Evolutionary conservation across 176 grass and related monocot genomes (phyloP).

Genomic region (Carex parvula): DNA sequence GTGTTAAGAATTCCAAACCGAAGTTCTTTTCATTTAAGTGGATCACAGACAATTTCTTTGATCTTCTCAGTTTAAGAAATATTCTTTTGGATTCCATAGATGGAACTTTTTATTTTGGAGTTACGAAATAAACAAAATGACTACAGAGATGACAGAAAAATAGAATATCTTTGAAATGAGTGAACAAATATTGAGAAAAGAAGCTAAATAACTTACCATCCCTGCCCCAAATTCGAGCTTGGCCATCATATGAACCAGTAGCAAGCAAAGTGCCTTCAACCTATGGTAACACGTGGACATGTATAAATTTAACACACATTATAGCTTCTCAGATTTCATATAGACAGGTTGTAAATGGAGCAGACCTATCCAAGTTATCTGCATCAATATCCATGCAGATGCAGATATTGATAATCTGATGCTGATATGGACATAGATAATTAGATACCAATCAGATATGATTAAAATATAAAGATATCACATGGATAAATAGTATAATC

Average conservation of each 20-base stretch:
- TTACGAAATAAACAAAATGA: not conserved
- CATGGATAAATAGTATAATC: not conserved
- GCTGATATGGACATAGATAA: not conserved
- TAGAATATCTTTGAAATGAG: not conserved
- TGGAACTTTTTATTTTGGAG: not conserved
- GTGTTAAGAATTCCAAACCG: not conserved
- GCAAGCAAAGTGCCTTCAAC: constrained; percentile 83
- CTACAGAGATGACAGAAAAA: not conserved
- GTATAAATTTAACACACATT: not conserved
- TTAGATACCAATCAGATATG: not conserved
- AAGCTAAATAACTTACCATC: constrained; percentile 54
- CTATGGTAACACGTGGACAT: constrained; percentile 9
- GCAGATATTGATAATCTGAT: not conserved
- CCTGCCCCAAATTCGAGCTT: constrained; percentile 90
- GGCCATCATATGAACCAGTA: constrained; percentile 96
- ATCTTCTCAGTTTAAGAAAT: not conserved
- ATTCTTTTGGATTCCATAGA: not conserved
- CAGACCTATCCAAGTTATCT: not conserved
- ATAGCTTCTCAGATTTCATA: not conserved
- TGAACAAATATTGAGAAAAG: not conserved
- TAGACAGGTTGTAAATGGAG: not conserved
- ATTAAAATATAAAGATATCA: not conserved
- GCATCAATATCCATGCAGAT: not conserved
- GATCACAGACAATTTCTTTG: not conserved
- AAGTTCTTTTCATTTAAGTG: not conserved